Conservation (phyloP, 2,329 filamentous ascomycete species). For the Penicillium brevicompactum region DNA sequence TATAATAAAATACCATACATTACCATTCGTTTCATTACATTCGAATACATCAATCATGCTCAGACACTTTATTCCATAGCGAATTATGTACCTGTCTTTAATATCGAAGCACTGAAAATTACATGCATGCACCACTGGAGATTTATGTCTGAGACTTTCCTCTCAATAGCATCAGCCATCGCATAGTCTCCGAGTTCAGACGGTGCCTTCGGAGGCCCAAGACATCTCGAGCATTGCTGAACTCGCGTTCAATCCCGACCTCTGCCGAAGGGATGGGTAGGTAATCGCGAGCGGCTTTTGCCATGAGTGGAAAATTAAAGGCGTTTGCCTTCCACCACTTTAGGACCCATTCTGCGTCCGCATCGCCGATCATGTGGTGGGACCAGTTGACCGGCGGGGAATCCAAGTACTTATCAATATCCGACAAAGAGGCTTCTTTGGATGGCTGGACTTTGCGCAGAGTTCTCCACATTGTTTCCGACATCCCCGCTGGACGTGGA, state of each 20-base stretch:
- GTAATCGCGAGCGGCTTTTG: conserved; percentile 12
- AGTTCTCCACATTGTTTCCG: conserved; percentile 8
- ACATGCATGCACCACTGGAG: neutral
- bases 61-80: neutral
- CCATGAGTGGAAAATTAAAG: conserved; percentile 14
- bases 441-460: conserved; percentile 9
- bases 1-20: too few species aligned
- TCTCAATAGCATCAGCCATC: conserved; percentile 11
- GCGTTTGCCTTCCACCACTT: conserved; percentile 12
- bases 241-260: conserved; percentile 12
- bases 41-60: conserved; percentile 1
- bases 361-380: conserved; percentile 10
- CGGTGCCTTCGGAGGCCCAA: conserved; percentile 12
- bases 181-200: conserved; percentile 12
- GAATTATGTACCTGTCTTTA: neutral
- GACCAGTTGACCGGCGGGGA: conserved; percentile 10
- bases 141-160: conserved; percentile 4
- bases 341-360: conserved; percentile 11
- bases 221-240: conserved; percentile 13
- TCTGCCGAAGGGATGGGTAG: conserved; percentile 10
- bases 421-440: conserved; percentile 4
- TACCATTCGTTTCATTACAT: too few species aligned
- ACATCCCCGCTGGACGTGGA: conserved; percentile 8
- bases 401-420: conserved; percentile 13
- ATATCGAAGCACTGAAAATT: neutral